Percentiles rank a stretch among this genome's conserved stretches.
These are phyloP conservation scores for Rhododendron williamsianum DNA, from an alignment of 148 eudicot species.

Conservation along the genomic window DNA sequence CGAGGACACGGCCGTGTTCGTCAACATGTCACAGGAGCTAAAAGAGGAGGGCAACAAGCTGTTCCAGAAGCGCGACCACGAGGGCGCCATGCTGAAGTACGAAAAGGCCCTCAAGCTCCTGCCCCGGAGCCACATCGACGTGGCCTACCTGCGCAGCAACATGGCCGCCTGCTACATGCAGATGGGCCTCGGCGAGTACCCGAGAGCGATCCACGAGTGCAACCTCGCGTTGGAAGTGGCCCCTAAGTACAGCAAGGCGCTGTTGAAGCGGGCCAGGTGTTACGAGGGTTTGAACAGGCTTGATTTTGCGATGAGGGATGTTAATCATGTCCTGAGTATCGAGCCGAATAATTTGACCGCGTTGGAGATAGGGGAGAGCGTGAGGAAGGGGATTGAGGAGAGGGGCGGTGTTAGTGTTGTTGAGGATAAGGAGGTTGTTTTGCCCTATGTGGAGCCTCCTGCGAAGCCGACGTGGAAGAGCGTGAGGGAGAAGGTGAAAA, in stretches of 20 bases:
- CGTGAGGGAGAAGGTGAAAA: slow-evolving; percentile 38
- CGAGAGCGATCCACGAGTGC: slow-evolving; percentile 85
- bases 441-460: slow-evolving; percentile 31
- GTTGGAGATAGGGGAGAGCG: slow-evolving; percentile 57
- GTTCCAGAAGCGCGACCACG: slow-evolving; percentile 71
- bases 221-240: slow-evolving; percentile 91
- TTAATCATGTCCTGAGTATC: slow-evolving; percentile 64
- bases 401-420: slow-evolving; percentile 58
- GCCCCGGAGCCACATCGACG: slow-evolving; percentile 77
- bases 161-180: slow-evolving; percentile 95
- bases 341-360: slow-evolving; percentile 83
- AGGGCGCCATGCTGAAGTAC: slow-evolving; percentile 85
- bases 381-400: slow-evolving; percentile 56
- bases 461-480: slow-evolving; percentile 24
- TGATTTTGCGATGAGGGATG: slow-evolving; percentile 83
- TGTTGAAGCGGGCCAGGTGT: slow-evolving; percentile 87
- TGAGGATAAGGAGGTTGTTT: slow-evolving; percentile 55
- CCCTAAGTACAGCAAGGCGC: slow-evolving; percentile 94
- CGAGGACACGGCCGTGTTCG: slow-evolving; percentile 92
- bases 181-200: slow-evolving; percentile 81
- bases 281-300: slow-evolving; percentile 75
- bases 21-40: slow-evolving; percentile 84
- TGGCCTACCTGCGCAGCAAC: slow-evolving; percentile 66
- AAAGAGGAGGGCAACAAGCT: slow-evolving; percentile 81
- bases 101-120: slow-evolving; percentile 91